Evolutionary conservation across 768 basidiomycete genomes (phyloP).

Genomic region (Sporobolomyces phaffii): DNA sequence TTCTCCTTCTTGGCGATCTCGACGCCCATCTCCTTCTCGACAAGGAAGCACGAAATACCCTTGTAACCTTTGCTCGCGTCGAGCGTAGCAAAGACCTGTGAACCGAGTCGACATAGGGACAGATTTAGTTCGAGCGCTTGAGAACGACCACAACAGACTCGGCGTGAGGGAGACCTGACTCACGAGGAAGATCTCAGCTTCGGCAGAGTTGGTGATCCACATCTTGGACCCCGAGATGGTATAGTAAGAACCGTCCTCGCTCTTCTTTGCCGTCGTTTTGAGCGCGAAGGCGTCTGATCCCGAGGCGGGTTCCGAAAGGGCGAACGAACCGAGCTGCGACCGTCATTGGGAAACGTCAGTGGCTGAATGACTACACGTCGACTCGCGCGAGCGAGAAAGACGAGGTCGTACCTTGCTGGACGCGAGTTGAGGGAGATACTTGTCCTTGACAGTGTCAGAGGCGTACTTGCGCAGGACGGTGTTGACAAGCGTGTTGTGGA

Average conservation of each 20-base stretch:
- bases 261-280: constrained; percentile 82
- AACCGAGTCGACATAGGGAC: background rate
- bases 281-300: constrained; percentile 97
- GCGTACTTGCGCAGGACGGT: constrained; percentile 85
- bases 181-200: constrained; percentile 44
- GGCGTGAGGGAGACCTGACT: too few species aligned
- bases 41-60: constrained; percentile 95
- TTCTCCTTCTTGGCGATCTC: constrained; percentile 98
- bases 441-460: constrained; percentile 72
- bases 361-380: background rate
- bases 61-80: constrained; percentile 95
- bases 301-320: constrained; percentile 82
- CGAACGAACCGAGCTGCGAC: constrained; percentile 86
- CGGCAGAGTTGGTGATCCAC: constrained; percentile 44
- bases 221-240: constrained; percentile 95
- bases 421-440: constrained; percentile 78
- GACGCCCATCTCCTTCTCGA: constrained; percentile 93
- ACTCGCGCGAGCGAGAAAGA: background rate
- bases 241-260: constrained; percentile 66
- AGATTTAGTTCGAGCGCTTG: too few species aligned
- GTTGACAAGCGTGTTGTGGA: constrained; percentile 97
- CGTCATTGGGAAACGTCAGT: too few species aligned
- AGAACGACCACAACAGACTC: too few species aligned
- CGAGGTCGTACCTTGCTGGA: constrained; percentile 59
- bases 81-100: constrained; percentile 87